These are phyloP conservation scores for Notholithocarpus densiflorus DNA, from an alignment of 306 rosid genomes.

Conservation along the genomic window DNA sequence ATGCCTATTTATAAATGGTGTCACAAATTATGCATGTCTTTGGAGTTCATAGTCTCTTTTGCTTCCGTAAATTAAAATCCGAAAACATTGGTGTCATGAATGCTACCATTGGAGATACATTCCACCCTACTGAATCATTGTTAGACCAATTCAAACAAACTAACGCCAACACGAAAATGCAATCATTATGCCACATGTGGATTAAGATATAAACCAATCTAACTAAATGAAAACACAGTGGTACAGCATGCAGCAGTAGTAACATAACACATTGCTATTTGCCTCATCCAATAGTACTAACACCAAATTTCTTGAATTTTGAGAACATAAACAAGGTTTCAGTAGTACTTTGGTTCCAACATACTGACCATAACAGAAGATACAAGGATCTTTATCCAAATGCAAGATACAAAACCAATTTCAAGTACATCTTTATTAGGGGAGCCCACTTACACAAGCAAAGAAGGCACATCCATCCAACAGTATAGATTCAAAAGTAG, in stretches of 20 bases:
- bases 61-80: too few species aligned
- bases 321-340: constrained; percentile 11
- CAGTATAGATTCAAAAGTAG: constrained; percentile 53
- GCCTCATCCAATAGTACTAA: background rate
- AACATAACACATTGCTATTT: background rate
- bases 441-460: constrained; percentile 4
- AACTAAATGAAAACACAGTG: background rate
- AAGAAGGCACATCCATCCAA: constrained; percentile 15
- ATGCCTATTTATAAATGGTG: too few species aligned
- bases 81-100: too few species aligned
- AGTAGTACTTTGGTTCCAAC: constrained; percentile 21
- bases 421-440: constrained; percentile 42
- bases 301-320: background rate
- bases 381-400: constrained; percentile 25
- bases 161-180: background rate
- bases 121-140: too few species aligned
- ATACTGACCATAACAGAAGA: background rate
- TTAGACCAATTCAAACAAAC: background rate
- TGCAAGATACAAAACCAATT: constrained; percentile 19
- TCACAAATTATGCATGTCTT: too few species aligned
- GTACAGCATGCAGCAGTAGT: background rate
- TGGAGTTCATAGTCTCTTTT: too few species aligned
- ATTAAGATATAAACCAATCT: background rate
- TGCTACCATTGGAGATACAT: too few species aligned
- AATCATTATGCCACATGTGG: background rate